Conservation (phyloP, 352 stramenopile species). For the Phytophthora tubulina region DNA sequence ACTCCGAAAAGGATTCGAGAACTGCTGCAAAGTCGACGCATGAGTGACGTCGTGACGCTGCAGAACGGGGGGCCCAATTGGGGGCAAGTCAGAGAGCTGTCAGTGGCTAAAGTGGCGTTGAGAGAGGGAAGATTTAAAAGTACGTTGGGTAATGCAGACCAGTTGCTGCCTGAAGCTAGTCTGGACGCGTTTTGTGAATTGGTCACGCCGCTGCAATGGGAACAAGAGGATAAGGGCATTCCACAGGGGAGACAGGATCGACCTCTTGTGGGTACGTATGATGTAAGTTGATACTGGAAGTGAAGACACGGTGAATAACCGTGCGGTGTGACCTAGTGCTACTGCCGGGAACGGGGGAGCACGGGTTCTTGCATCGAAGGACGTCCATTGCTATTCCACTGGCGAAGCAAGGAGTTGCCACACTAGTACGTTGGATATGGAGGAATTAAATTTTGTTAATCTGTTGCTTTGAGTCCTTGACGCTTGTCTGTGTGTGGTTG, state of each 20-base stretch:
- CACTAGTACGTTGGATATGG: constrained; percentile 49
- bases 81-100: constrained; percentile 35
- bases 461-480: constrained; percentile 12
- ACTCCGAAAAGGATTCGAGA: constrained; percentile 63
- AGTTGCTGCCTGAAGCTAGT: constrained; percentile 67
- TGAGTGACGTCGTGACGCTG: constrained; percentile 64
- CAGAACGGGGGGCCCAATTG: constrained; percentile 42
- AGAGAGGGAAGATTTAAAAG: constrained; percentile 66
- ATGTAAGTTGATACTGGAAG: background rate
- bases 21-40: constrained; percentile 70
- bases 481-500: background rate
- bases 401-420: constrained; percentile 68
- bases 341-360: constrained; percentile 77
- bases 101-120: constrained; percentile 49
- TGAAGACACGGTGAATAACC: constrained; percentile 17
- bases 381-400: constrained; percentile 71
- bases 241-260: constrained; percentile 36
- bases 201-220: constrained; percentile 70
- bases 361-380: constrained; percentile 80
- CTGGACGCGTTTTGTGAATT: constrained; percentile 74
- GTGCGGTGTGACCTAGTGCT: constrained; percentile 51
- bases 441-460: background rate
- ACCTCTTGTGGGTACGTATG: constrained; percentile 53
- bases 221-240: constrained; percentile 23
- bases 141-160: constrained; percentile 64